Conservation (phyloP, 78 protist genomes). For the Polysphondylium violaceum region DNA sequence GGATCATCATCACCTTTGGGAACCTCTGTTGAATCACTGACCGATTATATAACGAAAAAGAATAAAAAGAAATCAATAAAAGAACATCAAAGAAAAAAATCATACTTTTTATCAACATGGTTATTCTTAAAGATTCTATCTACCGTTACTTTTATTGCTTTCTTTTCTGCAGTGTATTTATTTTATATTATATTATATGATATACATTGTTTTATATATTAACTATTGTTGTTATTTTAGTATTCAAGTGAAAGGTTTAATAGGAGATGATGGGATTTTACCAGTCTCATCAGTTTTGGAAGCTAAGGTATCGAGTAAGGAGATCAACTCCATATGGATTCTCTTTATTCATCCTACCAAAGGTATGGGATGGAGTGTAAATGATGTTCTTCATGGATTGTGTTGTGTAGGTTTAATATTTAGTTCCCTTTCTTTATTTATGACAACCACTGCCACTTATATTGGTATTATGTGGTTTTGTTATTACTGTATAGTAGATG, state of each 20-base stretch:
- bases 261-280: constrained; percentile 76
- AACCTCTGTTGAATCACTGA: constrained; percentile 6
- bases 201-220: not conserved
- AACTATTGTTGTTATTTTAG: not conserved
- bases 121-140: constrained; percentile 54
- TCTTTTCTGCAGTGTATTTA: constrained; percentile 68
- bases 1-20: not conserved
- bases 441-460: constrained; percentile 32
- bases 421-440: constrained; percentile 53
- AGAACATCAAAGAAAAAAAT: constrained; percentile 29
- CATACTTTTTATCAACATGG: constrained; percentile 71
- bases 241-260: constrained; percentile 71
- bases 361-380: constrained; percentile 43
- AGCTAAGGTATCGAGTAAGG: constrained; percentile 7
- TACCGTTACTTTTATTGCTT: constrained; percentile 55
- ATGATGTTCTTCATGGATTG: constrained; percentile 30
- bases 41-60: constrained; percentile 21
- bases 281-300: constrained; percentile 35
- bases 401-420: constrained; percentile 42
- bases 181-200: not conserved
- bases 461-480: constrained; percentile 75
- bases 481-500: constrained; percentile 73
- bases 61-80: constrained; percentile 17
- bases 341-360: constrained; percentile 51
- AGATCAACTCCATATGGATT: constrained; percentile 70